These are phyloP conservation scores for Ramaria rubella DNA, from an alignment of 768 basidiomycete species.

Conservation along the genomic window DNA sequence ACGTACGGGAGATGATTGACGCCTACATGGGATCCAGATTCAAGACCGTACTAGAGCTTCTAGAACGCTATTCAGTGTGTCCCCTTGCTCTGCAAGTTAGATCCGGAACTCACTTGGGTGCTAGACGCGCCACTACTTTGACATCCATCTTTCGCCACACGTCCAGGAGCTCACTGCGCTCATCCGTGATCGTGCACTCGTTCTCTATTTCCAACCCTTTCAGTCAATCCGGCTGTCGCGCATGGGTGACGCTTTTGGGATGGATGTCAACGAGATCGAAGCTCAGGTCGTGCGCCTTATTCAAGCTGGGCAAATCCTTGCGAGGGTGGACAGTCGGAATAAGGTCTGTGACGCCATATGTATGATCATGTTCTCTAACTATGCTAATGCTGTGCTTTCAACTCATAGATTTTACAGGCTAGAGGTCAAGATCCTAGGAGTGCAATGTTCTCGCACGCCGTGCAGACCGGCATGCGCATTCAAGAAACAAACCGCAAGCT, in stretches of 20 bases:
- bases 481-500: constrained; percentile 70
- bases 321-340: constrained; percentile 82
- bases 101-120: not conserved
- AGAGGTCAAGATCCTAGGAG: constrained; percentile 74
- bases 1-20: constrained; percentile 78
- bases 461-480: constrained; percentile 66
- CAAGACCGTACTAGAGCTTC: constrained; percentile 69
- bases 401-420: constrained; percentile 77
- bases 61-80: constrained; percentile 63
- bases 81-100: not conserved
- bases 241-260: constrained; percentile 85
- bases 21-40: constrained; percentile 85
- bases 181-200: constrained; percentile 71
- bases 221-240: constrained; percentile 74
- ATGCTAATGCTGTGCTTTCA: no score
- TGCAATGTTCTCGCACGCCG: constrained; percentile 67
- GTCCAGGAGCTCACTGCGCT: constrained; percentile 55
- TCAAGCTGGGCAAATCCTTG: constrained; percentile 69
- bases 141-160: constrained; percentile 71
- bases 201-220: constrained; percentile 90
- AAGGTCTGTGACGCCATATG: constrained; percentile 61
- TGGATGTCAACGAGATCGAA: constrained; percentile 66
- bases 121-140: constrained; percentile 73
- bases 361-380: no score
- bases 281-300: constrained; percentile 71